phyloP scores from a whole-genome alignment of 139 green algal genomes.

The Micractinium conductrix region DNA sequence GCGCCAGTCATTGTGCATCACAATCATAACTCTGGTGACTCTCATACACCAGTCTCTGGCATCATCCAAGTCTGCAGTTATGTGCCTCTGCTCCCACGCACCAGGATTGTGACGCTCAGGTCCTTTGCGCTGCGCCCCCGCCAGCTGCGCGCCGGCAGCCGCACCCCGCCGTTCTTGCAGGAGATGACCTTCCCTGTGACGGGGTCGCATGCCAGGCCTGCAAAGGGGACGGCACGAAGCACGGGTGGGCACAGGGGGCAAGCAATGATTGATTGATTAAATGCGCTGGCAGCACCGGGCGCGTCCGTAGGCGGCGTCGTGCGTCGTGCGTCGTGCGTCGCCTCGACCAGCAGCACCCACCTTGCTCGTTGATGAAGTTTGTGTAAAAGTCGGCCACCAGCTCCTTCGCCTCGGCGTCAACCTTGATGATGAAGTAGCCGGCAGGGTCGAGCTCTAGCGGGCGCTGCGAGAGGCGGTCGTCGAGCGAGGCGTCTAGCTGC shows the following conservation, averaged over 20 bases:
- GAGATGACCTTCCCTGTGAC: constrained; percentile 68
- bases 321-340: too few relatives aligned
- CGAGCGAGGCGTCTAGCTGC: constrained; percentile 37
- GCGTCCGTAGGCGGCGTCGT: too few relatives aligned
- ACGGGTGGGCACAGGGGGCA: neutral
- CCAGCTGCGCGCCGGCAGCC: constrained; percentile 21
- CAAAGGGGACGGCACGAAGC: neutral
- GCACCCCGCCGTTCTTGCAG: constrained; percentile 52
- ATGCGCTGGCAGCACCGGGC: neutral
- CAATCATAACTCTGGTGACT: too few relatives aligned
- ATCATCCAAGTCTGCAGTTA: too few relatives aligned
- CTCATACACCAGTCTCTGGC: too few relatives aligned
- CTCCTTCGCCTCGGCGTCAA: constrained; percentile 44
- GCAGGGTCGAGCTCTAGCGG: constrained; percentile 58
- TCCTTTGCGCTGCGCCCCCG: constrained; percentile 67
- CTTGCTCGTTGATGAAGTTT: constrained; percentile 70
- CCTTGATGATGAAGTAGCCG: constrained; percentile 68
- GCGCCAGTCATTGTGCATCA: too few relatives aligned
- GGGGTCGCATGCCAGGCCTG: constrained; percentile 67
- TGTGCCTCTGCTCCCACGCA: too few relatives aligned
- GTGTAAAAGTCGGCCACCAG: constrained; percentile 62
- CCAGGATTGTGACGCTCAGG: constrained; percentile 61
- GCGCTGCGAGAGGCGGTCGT: constrained; percentile 61
- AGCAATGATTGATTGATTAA: too few relatives aligned
- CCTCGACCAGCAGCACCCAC: neutral